Evolutionary conservation across 164 flowering plant species (phyloP), one percentile per base, ranked within the genome.

Genomic region (Sedum album): DNA sequence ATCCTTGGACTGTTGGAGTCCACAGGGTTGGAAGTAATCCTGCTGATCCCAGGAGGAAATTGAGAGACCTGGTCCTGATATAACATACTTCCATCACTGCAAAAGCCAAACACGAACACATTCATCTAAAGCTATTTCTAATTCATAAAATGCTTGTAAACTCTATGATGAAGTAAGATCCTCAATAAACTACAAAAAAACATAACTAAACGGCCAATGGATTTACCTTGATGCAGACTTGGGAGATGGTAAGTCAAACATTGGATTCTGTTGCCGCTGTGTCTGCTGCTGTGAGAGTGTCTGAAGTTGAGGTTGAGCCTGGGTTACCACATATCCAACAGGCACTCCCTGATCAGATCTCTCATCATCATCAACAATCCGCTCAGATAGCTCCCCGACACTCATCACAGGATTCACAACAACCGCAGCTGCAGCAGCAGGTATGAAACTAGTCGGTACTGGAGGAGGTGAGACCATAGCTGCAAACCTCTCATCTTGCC

Each of bases 321-420:
- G 78, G 55, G 75, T 9, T 65, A 26, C 84, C 38, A 84, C 57
- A 26, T 75, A 72, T 57, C 84, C 88, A 41, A 75, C 62, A 26
- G 62, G 79, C 51, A 68, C 77, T 10, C 88, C 88, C 9, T 83
- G 93, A 31, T 88, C 96, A 11, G 90, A 88, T 84, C 88, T 85
- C 78, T 90, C 93, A 62, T 90, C 93, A 62, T 90, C 95, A 66
- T 90, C 93, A 1, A 65, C 73, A 71, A 65, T 66, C 18, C 55
- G 62, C 44, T 46, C 68, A 41, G 71, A 46, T 46, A 31, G 70
- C 39, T 68, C 36, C 15, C 77, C 33, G 11, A 36, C 71, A 30
- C 72, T 68, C 17, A 77, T 35, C 1, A 66, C 71, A 31, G 42
- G 68, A 33, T 41, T 68, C 28, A 73, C 70, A 2, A 73, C 48